Percentiles rank a stretch among this genome's conserved stretches.
Evolutionary conservation across 78 protist genomes (phyloP).

Genomic region (Acrasis kona): DNA sequence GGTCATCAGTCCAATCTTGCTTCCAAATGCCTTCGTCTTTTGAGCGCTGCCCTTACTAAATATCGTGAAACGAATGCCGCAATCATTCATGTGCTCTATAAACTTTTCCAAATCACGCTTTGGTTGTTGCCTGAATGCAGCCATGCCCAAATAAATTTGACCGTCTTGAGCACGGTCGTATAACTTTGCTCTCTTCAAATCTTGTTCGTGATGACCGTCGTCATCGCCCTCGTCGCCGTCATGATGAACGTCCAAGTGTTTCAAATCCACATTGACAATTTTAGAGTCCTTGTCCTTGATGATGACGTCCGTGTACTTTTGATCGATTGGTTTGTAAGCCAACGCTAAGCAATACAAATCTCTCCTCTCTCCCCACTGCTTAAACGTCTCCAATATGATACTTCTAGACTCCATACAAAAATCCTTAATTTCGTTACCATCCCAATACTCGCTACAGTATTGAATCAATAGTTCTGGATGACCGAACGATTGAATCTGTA

Average conservation of each 20-base stretch:
- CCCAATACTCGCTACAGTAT: background rate
- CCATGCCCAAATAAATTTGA: background rate
- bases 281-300: background rate
- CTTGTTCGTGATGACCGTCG: no score
- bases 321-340: background rate
- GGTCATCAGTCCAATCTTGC: constrained; percentile 50
- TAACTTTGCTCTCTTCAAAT: background rate
- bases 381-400: background rate
- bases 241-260: no score
- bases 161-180: background rate
- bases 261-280: background rate
- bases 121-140: background rate
- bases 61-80: constrained; percentile 49
- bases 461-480: background rate
- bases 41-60: constrained; percentile 26
- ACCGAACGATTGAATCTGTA: background rate
- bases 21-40: constrained; percentile 34
- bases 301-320: background rate
- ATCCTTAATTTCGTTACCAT: background rate
- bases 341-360: background rate
- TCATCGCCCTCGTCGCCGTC: no score
- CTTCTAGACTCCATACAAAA: background rate
- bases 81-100: background rate
- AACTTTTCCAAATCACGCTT: background rate
- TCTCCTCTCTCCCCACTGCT: background rate